Evolutionary conservation across 148 eudicot genomes (phyloP), one percentile per base, ranked within the genome.

Genomic region (Chenopodium berlandieri): DNA sequence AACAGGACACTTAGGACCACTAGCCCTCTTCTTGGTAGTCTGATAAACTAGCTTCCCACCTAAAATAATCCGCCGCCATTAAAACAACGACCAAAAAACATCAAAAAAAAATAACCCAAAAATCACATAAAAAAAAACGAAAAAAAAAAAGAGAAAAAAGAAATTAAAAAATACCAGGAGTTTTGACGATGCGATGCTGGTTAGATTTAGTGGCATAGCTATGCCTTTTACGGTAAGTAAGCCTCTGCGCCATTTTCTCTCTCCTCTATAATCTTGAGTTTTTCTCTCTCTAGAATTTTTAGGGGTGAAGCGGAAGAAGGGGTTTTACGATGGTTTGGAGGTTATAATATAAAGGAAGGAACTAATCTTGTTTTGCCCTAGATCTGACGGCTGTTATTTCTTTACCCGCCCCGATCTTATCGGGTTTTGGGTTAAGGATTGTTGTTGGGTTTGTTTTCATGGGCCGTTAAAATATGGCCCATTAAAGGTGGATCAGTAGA

Each of bases 1-100:
- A 30, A 92, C 92, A 81, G 94, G 94, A 62, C 94, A 91, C 37
- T 91, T 91, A 0, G 94, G 96, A 0, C 92, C 94, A 77, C 89
- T 91, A 20, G 96, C 96, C 77, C 94, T 90, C 91, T 92, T 92
- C 90, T 86, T 90, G 20, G 90, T 85, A 19, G 84, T 86, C 87
- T 88, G 91, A 44, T 90, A 92, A 30, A 89, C 91, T 77, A 90
- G 78, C 73, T 85, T 90, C 9, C 92, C 92, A 87, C 97, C 97
- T 91, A 56, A 40, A 4, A 70, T 4, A 5, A 1, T 11, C 46
- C 9, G 27, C 37, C 40, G 20, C 60, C 31, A 62, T n/a, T n/a
- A 32, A 31, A 75, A 48, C 20, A 40, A 58, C 22, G 6, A 75
- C 46, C 11, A 71, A 46, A 31, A 48, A 25, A 23, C 3, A 54